Base-by-base conservation (phyloP, 148 eudicot genomes). In the Tetragonia tetragonoides region DNA sequence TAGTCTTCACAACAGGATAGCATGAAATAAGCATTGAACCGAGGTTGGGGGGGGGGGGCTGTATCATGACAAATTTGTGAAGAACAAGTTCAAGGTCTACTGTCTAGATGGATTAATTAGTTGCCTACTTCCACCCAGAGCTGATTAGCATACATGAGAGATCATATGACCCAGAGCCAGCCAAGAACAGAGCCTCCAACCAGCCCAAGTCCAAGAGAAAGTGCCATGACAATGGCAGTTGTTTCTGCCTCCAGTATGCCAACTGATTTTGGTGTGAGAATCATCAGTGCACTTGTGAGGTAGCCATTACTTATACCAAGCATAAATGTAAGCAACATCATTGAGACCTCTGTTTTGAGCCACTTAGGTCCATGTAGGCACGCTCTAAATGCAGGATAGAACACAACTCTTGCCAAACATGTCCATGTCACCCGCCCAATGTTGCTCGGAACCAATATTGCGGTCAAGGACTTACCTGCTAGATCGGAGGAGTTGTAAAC, bases 151-250 rank as follows among this genome's bases (percentile, higher is more conserved):
- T 24, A 11, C 65, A 59, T 86, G 87, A 87, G 74, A 90, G 92
- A 21, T 83, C 81, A 93, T 76, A 93, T 87, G 75, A 94, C 82
- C 98, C 97, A 94, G 15, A 94, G 81, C 98, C 98, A 94, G 3
- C 97, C 93, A 46, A 94, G 82, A 68, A 88, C 84, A n/a, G 98
- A 92, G 42, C 98, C 97, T 71, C 88, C 85, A 7, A 87, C 90
- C 54, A 94, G 76, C 23, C 98, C 98, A 37, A 91, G 67, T 21
- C 88, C 98, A 73, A 94, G 80, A 73, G 88, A 86, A 83, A 91
- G 68, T 49, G 86, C 95, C 98, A 94, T 89, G 57, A 90, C 93
- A 65, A 89, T 72, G 12, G 98, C 97, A 24, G 91, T 89, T 14
- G 88, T 85, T 83, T 94, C 98, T 15, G 97, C 91, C 84, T 94